Evolutionary conservation across 129 eudicot species (phyloP).

Genomic region (Chrysanthemum makinoi): DNA sequence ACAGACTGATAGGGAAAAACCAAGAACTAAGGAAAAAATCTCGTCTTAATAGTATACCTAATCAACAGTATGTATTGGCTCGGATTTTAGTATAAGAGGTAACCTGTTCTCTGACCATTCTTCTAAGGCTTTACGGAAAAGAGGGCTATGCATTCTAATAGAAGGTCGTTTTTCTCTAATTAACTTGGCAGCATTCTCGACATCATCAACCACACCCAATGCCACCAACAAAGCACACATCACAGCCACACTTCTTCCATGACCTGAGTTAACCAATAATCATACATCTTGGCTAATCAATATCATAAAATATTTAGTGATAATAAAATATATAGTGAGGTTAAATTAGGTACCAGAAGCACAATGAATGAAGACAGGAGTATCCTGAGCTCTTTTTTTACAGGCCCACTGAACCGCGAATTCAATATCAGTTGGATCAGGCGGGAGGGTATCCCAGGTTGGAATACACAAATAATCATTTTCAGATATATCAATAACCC

Average conservation of each 20-base stretch:
- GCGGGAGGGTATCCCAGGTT: slow-evolving; percentile 81
- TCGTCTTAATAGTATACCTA: neutral
- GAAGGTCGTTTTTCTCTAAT: slow-evolving; percentile 39
- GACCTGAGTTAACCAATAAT: slow-evolving; percentile 29
- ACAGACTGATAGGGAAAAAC: neutral
- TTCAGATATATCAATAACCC: slow-evolving; percentile 42
- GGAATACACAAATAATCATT: slow-evolving; percentile 78
- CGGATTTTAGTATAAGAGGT: slow-evolving; percentile 33
- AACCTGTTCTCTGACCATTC: slow-evolving; percentile 52
- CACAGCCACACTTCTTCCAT: slow-evolving; percentile 58
- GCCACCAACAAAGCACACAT: slow-evolving; percentile 56
- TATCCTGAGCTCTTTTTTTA: slow-evolving; percentile 56
- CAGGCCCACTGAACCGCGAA: slow-evolving; percentile 76
- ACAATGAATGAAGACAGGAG: slow-evolving; percentile 69
- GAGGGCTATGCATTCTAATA: slow-evolving; percentile 39
- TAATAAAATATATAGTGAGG: neutral
- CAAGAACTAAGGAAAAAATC: neutral
- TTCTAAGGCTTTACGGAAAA: slow-evolving; percentile 44
- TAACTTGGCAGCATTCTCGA: slow-evolving; percentile 49
- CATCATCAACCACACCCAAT: slow-evolving; percentile 48
- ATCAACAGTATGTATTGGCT: neutral
- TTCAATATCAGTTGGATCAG: slow-evolving; percentile 66
- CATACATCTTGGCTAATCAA: too few species aligned
- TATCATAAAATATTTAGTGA: neutral
- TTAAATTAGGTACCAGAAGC: slow-evolving; percentile 59